A percentile compares a stretch with the other conserved stretches of the same genome.
Conservation (phyloP, 1,284 basidiomycete species). For the Sporisorium reilianum region DNA sequence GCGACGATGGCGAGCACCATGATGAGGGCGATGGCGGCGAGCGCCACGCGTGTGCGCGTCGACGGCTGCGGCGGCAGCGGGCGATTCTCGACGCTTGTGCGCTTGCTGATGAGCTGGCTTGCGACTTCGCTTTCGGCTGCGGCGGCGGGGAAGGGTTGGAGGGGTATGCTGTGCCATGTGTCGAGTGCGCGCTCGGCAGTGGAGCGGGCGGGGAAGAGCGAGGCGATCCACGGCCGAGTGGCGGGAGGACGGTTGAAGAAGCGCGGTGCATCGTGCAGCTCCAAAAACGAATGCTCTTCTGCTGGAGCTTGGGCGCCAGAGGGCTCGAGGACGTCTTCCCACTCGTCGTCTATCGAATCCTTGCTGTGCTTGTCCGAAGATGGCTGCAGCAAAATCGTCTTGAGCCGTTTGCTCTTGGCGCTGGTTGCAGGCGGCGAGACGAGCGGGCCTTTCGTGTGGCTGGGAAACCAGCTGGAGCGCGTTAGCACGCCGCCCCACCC, state of each 20-base stretch:
- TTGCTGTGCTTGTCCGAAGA: no score
- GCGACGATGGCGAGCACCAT: slow-evolving; percentile 13
- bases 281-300: slow-evolving; percentile 21
- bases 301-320: background rate
- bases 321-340: slow-evolving; percentile 32
- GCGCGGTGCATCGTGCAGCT: slow-evolving; percentile 23
- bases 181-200: background rate
- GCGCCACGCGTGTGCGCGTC: background rate
- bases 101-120: slow-evolving; percentile 23
- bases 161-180: slow-evolving; percentile 7
- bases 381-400: slow-evolving; percentile 16
- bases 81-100: slow-evolving; percentile 25
- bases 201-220: background rate
- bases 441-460: slow-evolving; percentile 21
- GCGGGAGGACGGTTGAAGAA: slow-evolving; percentile 15
- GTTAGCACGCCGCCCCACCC: slow-evolving; percentile 46
- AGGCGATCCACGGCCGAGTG: background rate
- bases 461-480: slow-evolving; percentile 35
- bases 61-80: background rate
- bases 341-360: slow-evolving; percentile 17
- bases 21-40: slow-evolving; percentile 4
- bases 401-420: slow-evolving; percentile 1
- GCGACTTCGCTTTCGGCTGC: background rate
- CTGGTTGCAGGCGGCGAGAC: slow-evolving; percentile 11
- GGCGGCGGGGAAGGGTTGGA: background rate